These are phyloP conservation scores for Ophiostoma australiae DNA, from an alignment of 2,329 filamentous ascomycete genomes.

Conservation along the genomic window DNA sequence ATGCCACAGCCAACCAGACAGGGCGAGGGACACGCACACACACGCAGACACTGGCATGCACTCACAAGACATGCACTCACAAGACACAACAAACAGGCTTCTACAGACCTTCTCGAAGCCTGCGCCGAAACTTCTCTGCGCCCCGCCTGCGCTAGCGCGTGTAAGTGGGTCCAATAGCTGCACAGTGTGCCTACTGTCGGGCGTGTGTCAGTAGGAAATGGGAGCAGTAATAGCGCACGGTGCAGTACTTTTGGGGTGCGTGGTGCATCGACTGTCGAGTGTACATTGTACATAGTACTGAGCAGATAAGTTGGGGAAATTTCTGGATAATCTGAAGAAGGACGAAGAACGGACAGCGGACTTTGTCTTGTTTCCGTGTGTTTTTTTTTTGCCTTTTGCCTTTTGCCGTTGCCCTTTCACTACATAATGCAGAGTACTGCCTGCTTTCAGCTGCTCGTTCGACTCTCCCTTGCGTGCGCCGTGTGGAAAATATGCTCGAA, in stretches of 20 bases:
- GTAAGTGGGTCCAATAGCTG: slow-evolving; percentile 17
- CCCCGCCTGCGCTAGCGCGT: slow-evolving; percentile 17
- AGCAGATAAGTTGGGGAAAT: neutral
- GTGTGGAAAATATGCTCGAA: neutral
- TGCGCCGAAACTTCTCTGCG: slow-evolving; percentile 28
- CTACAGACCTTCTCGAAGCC: slow-evolving; percentile 35
- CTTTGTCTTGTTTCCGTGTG: neutral
- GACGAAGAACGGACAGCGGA: neutral
- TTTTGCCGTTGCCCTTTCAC: neutral
- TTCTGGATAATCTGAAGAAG: neutral
- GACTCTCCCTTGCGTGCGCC: neutral
- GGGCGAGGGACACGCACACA: neutral
- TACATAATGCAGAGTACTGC: too few relatives aligned
- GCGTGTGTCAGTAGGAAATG: slow-evolving; percentile 1
- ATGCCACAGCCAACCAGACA: neutral
- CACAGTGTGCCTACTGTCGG: slow-evolving; percentile 8
- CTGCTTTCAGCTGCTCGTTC: neutral
- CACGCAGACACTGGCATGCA: neutral
- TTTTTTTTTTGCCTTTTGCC: neutral
- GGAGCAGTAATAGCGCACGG: too few relatives aligned
- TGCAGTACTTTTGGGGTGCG: neutral
- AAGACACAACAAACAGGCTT: slow-evolving; percentile 26
- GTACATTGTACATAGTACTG: neutral
- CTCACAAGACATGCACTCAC: neutral
- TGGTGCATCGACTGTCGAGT: neutral